Percentiles rank a stretch among this genome's conserved stretches.
Conservation (phyloP, 2,329 filamentous ascomycete species). For the Paecilomyces fulvus region DNA sequence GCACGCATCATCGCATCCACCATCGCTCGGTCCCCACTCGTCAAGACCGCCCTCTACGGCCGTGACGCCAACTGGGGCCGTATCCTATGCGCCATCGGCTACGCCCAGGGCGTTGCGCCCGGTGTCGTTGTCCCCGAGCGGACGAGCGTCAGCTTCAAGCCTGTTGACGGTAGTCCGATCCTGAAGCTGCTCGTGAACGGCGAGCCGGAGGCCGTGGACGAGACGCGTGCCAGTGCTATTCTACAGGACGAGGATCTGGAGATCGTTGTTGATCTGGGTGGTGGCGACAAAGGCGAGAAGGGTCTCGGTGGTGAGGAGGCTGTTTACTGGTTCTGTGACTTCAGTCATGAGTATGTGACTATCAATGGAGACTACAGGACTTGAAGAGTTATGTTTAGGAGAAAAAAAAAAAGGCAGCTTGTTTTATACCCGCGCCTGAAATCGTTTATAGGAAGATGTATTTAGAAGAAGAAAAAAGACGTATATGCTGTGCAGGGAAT, state of each 20-base stretch:
- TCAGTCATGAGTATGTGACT: conserved; percentile 61
- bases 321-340: conserved; percentile 59
- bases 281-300: conserved; percentile 35
- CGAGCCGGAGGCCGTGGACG: conserved; percentile 55
- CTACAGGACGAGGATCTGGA: conserved; percentile 54
- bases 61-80: conserved; percentile 98
- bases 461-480: background rate
- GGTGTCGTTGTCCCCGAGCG: conserved; percentile 44
- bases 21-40: conserved; percentile 83
- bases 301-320: conserved; percentile 43
- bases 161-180: conserved; percentile 47
- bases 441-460: background rate
- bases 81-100: conserved; percentile 89
- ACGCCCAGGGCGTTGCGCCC: conserved; percentile 46
- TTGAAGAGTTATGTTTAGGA: conserved; percentile 17
- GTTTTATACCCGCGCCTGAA: background rate
- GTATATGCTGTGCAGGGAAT: background rate
- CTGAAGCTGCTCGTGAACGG: conserved; percentile 52
- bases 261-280: conserved; percentile 52
- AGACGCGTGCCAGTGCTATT: conserved; percentile 50
- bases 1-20: conserved; percentile 75
- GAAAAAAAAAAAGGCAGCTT: background rate
- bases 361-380: conserved; percentile 62
- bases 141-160: conserved; percentile 55
- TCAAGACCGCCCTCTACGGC: conserved; percentile 95